A percentile compares a stretch with the other conserved stretches of the same genome.
Conservation (phyloP, 2,329 filamentous ascomycete genomes). For the Penicillium vulpinum region DNA sequence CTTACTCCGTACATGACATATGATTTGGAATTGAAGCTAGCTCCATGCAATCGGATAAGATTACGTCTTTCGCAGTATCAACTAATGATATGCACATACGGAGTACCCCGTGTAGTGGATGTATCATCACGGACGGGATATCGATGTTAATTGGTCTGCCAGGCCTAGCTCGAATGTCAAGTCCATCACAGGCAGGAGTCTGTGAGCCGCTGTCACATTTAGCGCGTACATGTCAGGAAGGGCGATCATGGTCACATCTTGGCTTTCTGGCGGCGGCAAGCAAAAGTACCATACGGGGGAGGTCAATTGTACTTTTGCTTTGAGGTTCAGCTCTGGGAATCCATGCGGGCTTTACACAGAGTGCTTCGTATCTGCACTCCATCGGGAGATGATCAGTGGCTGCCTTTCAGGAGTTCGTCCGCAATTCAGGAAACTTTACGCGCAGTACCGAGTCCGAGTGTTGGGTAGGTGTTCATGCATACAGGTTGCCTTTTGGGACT, state of each 20-base stretch:
- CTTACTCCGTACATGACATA: not conserved
- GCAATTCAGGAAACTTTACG: not conserved
- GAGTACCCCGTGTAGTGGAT: not conserved
- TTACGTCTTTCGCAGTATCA: not conserved
- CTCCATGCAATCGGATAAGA: not conserved
- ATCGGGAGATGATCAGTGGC: constrained; percentile 1
- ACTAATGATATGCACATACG: not conserved
- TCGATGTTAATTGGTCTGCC: constrained; percentile 9
- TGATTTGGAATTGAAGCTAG: not conserved
- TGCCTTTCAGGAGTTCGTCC: constrained; percentile 1
- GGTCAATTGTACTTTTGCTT: constrained; percentile 16
- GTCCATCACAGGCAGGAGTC: constrained; percentile 9
- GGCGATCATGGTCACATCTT: constrained; percentile 9
- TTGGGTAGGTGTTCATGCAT: constrained; percentile 3
- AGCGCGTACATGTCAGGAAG: constrained; percentile 5
- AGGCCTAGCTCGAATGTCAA: not conserved
- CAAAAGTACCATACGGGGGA: constrained; percentile 18
- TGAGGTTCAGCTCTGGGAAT: not conserved
- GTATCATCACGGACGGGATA: constrained; percentile 1
- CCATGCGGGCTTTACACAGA: not conserved
- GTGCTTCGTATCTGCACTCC: not conserved
- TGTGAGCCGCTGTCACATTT: constrained; percentile 20
- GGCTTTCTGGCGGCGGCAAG: not conserved
- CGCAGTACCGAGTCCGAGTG: too few species aligned
- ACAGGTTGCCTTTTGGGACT: not conserved